These are phyloP conservation scores for Panus rudis DNA, from an alignment of 768 basidiomycete species.

Conservation along the genomic window DNA sequence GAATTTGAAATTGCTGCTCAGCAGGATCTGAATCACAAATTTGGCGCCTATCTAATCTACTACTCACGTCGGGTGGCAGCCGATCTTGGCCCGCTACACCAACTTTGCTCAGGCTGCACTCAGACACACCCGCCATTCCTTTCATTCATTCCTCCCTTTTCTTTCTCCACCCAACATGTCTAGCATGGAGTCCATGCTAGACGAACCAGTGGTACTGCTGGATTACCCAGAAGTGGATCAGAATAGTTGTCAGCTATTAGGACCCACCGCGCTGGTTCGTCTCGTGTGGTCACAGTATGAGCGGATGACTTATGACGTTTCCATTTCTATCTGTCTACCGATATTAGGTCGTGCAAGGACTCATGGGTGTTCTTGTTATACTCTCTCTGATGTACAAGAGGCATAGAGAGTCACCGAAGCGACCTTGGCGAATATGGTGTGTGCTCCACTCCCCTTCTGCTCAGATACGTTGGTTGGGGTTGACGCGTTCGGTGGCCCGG, in stretches of 20 bases:
- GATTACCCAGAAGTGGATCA: neutral
- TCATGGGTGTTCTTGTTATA: constrained; percentile 91
- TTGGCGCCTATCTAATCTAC: too few relatives aligned
- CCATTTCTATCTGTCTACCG: constrained; percentile 3
- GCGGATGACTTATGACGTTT: neutral
- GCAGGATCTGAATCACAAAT: too few relatives aligned
- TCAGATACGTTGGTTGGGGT: neutral
- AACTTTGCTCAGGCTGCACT: too few relatives aligned
- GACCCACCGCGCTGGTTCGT: constrained; percentile 40
- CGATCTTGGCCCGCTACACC: too few relatives aligned
- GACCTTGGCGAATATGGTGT: constrained; percentile 92
- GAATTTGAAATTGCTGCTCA: too few relatives aligned
- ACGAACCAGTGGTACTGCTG: neutral
- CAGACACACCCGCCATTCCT: too few relatives aligned
- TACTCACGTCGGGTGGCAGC: too few relatives aligned
- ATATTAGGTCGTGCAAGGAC: constrained; percentile 65
- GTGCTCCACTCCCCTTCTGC: too few relatives aligned
- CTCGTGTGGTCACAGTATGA: neutral
- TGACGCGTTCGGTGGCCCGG: constrained; percentile 10
- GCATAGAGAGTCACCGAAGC: constrained; percentile 75
- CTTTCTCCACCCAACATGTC: neutral
- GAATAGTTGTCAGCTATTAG: constrained; percentile 34
- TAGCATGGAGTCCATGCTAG: too few relatives aligned
- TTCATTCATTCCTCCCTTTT: neutral
- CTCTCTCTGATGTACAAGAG: constrained; percentile 83